Evolutionary conservation across 352 stramenopile species (phyloP), one percentile per base, ranked within the genome.

Genomic region (Phytophthora podocarpi): DNA sequence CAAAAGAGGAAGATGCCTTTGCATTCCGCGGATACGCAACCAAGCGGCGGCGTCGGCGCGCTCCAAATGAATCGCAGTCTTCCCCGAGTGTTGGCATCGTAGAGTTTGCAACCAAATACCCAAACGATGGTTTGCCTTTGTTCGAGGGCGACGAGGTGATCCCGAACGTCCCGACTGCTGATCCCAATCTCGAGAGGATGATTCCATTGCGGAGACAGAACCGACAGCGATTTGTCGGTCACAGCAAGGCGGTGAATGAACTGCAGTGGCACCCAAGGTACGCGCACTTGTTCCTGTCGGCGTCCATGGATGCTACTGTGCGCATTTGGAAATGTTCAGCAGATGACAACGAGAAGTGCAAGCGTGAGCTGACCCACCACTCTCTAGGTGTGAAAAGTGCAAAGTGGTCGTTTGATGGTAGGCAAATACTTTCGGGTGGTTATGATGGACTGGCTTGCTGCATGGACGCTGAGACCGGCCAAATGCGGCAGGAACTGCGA

Each of bases 231-330:
- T 65, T 85, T 47, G 26, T 39, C 2, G 67, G 64, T 15, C 81
- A 90, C 47, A 23, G 11, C 2, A 70, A 62, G n/a, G 42, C 63
- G 3, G 47, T 89, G 11, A 73, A 74, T 27, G 60, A 61, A 34
- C 16, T 86, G 21, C 60, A 81, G 12, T 90, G 81, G 81, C 81
- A 78, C 56, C 63, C 64, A 4, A 49, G 10, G 11, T 65, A 67
- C 13, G 23, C 66, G 3, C 13, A 60, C 12, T 59, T 86, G 13
- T 80, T 88, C 37, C 51, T 87, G 1, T 87, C 81, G 5, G 74
- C 78, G n/a, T 85, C 78, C 0, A 86, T 89, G 81, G 81, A 90
- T 59, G 43, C 51, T 24, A 75, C 64, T 1, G 65, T 87, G 3
- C 72, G 74, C 6, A 47, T 90, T 5, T 90, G 81, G 81, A 64